A percentile compares a stretch with the other conserved stretches of the same genome.
Conservation (phyloP, 106 monocot species). For the Vanilla planifolia region DNA sequence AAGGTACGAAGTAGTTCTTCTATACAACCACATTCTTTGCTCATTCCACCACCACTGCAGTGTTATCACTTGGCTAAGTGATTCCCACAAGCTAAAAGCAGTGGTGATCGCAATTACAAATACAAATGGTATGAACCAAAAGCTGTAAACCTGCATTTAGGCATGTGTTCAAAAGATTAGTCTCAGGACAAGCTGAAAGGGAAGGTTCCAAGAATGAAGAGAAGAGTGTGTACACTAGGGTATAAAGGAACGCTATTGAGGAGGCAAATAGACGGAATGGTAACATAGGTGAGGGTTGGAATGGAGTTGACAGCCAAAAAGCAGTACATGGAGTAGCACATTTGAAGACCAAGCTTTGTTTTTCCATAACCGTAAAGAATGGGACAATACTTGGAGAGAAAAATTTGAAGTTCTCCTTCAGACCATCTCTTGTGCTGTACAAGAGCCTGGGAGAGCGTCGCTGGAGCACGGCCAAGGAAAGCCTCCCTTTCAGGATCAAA, state of each 20-base stretch:
- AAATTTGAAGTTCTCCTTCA: constrained; percentile 54
- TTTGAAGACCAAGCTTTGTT: constrained; percentile 43
- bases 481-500: constrained; percentile 37
- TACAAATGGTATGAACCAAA: constrained; percentile 49
- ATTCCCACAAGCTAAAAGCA: constrained; percentile 25
- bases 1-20: constrained; percentile 54
- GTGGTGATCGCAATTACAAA: constrained; percentile 22
- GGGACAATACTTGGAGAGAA: constrained; percentile 59
- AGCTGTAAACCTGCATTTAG: constrained; percentile 20
- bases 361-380: constrained; percentile 34
- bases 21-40: constrained; percentile 54
- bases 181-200: background rate
- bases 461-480: constrained; percentile 61
- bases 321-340: constrained; percentile 36
- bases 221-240: constrained; percentile 33
- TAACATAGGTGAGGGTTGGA: constrained; percentile 43
- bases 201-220: background rate
- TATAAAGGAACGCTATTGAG: constrained; percentile 42
- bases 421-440: constrained; percentile 73
- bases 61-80: constrained; percentile 12
- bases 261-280: constrained; percentile 41
- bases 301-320: constrained; percentile 53
- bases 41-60: constrained; percentile 72
- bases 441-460: constrained; percentile 37
- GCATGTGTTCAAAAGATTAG: background rate